Evolutionary conservation across 2,329 filamentous ascomycete genomes (phyloP).

Genomic region (Talaromyces sp.): DNA sequence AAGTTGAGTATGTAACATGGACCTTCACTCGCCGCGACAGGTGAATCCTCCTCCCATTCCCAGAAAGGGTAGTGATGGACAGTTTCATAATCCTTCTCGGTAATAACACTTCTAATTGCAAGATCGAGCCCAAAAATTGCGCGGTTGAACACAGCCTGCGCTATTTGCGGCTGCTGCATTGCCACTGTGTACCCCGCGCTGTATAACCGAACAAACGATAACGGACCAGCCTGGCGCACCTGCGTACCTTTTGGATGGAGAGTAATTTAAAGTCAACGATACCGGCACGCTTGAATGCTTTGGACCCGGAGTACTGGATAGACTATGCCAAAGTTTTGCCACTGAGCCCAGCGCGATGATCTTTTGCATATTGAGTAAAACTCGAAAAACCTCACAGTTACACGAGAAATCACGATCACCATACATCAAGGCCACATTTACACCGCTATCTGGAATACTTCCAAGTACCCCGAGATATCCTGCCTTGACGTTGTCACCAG

Average conservation of each 20-base stretch:
- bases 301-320: constrained; percentile 14
- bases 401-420: constrained; percentile 56
- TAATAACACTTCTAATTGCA: constrained; percentile 39
- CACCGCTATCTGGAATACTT: constrained; percentile 53
- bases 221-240: constrained; percentile 44
- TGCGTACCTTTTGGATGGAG: constrained; percentile 40
- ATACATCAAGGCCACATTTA: constrained; percentile 55
- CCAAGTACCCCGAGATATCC: constrained; percentile 31
- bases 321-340: no score
- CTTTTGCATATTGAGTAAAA: constrained; percentile 27
- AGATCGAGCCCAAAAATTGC: constrained; percentile 47
- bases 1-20: no score
- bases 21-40: no score
- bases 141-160: constrained; percentile 48
- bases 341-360: no score
- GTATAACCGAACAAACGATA: constrained; percentile 47
- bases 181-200: constrained; percentile 47
- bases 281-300: constrained; percentile 46
- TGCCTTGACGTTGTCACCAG: constrained; percentile 47
- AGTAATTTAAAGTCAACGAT: constrained; percentile 42
- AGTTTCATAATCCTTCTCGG: constrained; percentile 37
- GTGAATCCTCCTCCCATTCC: neutral
- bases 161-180: constrained; percentile 49
- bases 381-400: constrained; percentile 53
- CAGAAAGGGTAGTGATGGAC: neutral